Percentiles rank a stretch among this genome's conserved stretches.
phyloP scores from a whole-genome alignment of 768 basidiomycete genomes.

The Coprinopsis marcescibilis region DNA sequence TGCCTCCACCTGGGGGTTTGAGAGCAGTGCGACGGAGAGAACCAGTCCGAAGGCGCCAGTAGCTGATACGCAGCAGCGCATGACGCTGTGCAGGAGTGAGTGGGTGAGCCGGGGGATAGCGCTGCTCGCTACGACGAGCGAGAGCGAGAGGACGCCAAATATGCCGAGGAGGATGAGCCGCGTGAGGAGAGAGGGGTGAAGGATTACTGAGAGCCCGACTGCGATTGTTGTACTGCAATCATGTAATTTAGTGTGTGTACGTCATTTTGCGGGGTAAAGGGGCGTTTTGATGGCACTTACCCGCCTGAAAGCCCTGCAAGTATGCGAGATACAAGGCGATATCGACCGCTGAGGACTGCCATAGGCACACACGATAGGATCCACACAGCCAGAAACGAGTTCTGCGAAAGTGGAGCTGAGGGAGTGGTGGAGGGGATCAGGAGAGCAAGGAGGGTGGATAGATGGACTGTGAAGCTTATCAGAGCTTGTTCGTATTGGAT shows the following conservation, averaged over 20 bases:
- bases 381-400: slow-evolving; percentile 57
- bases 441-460: slow-evolving; percentile 54
- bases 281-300: slow-evolving; percentile 24
- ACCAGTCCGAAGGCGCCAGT: slow-evolving; percentile 54
- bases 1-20: slow-evolving; percentile 31
- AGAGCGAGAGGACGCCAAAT: slow-evolving; percentile 26
- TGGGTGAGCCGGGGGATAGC: slow-evolving; percentile 39
- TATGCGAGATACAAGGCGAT: slow-evolving; percentile 42
- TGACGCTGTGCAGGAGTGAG: slow-evolving; percentile 36
- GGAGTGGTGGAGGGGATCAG: slow-evolving; percentile 48
- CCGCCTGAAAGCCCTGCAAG: slow-evolving; percentile 51
- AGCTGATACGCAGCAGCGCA: slow-evolving; percentile 48
- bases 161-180: slow-evolving; percentile 38
- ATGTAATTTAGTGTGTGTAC: not conserved
- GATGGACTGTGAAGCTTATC: slow-evolving; percentile 36
- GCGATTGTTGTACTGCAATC: slow-evolving; percentile 35
- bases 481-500: slow-evolving; percentile 6
- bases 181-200: slow-evolving; percentile 47
- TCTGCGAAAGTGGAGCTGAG: slow-evolving; percentile 37
- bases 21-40: slow-evolving; percentile 48
- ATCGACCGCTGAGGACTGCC: slow-evolving; percentile 48
- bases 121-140: slow-evolving; percentile 32
- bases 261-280: not conserved
- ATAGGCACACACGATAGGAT: slow-evolving; percentile 44
- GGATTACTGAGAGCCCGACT: slow-evolving; percentile 46